Evolutionary conservation across 2,329 filamentous ascomycete species (phyloP).

Genomic region (Cyanodermella asteris): DNA sequence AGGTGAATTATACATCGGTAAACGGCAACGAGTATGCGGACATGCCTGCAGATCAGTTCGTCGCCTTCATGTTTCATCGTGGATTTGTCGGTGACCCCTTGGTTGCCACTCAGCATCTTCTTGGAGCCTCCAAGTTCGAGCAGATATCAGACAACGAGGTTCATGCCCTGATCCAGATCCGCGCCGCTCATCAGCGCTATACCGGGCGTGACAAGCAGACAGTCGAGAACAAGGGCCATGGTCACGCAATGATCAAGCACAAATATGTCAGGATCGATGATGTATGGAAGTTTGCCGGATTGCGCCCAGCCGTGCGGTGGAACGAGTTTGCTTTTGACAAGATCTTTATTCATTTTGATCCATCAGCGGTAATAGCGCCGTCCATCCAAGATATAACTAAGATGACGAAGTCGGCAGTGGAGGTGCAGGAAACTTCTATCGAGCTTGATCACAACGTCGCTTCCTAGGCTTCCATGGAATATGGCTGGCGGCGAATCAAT

Average conservation of each 20-base stretch:
- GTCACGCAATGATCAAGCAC: constrained; percentile 34
- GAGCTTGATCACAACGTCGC: too few relatives aligned
- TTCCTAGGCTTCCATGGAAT: too few relatives aligned
- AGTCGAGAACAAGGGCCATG: constrained; percentile 37
- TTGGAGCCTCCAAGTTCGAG: constrained; percentile 37
- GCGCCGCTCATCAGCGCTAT: constrained; percentile 41
- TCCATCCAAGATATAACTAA: too few relatives aligned
- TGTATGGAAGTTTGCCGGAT: constrained; percentile 39
- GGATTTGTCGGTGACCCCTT: constrained; percentile 38
- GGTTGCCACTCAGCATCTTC: constrained; percentile 43
- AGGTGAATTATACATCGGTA: constrained; percentile 51
- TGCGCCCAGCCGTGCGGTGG: constrained; percentile 34
- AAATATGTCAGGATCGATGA: constrained; percentile 35
- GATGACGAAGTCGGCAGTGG: too few relatives aligned
- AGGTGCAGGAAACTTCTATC: too few relatives aligned
- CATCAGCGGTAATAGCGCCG: too few relatives aligned
- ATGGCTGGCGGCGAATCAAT: too few relatives aligned
- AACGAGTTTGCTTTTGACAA: constrained; percentile 35
- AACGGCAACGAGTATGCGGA: constrained; percentile 37
- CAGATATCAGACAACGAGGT: constrained; percentile 35
- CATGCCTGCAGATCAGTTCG: constrained; percentile 40
- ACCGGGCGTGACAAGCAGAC: constrained; percentile 24
- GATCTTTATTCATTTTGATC: too few relatives aligned
- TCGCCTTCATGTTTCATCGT: constrained; percentile 34
- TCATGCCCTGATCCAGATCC: constrained; percentile 37